Base-by-base conservation (phyloP, 495 filamentous ascomycete genomes). In the Hyphodiscus hymeniophilus region DNA sequence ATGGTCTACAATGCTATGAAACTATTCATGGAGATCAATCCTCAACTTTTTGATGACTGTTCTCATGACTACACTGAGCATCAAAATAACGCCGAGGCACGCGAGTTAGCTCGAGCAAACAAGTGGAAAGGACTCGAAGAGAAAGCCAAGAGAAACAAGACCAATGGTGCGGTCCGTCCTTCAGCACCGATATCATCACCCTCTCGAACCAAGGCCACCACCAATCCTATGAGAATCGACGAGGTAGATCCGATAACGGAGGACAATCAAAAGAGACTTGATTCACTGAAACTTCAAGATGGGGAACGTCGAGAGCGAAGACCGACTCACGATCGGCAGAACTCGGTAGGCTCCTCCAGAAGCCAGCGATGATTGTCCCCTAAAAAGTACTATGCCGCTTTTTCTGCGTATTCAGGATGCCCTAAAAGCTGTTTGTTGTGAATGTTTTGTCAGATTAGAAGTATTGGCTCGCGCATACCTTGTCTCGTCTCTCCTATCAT, bases 1-100 rank as follows among this genome's bases (percentile, higher is more conserved):
- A 97, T 99, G 94, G 92, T 99, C 15, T 99, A 97, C 63, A 99
- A 97, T 60, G 92, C 92, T 39, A 99, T 99, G 92, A 99, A 99
- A 62, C 81, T 99, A 36, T 99, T 99, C 67, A 99, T 99, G 92
- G 92, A 99, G 65, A 96, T 99, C 58, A 97, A 99, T 58, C 92
- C 92, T 13, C 88, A 94, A 59, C 82, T 99, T 20, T 99, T 99
- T 61, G 92, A 99, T 55, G 92, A 97, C 59, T 99, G 92, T 68
- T 95, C 91, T 6, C 89, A 94, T 58, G 89, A 95, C 50, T 99
- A 97, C 62, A 91, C 89, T n/a, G 92, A 97, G 61, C 81, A 89
- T 52, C 91, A 97, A 66, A 92, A 89, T 63, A 87, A 77, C 52
- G 87, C 88, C 12, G 81, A 87, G 1, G 74, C 90, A 32, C 76